Evolutionary conservation across 2,329 filamentous ascomycete genomes (phyloP), one percentile per base, ranked within the genome.

Genomic region (Calycina herbarum): DNA sequence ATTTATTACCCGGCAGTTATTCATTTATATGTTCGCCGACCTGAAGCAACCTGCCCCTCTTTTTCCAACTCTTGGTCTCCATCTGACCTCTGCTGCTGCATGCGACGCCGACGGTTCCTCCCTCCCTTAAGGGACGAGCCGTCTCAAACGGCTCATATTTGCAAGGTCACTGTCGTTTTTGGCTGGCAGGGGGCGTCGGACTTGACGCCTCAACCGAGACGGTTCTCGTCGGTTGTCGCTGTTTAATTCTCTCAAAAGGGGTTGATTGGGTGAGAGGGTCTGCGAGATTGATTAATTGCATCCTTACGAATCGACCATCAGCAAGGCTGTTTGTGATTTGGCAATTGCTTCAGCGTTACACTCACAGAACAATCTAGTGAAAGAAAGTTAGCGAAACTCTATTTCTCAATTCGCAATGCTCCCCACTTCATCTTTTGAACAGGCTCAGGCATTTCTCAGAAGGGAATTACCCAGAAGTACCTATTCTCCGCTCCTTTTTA

Each of bases 321-420:
- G 24, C 4, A 3, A 24, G 48, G 48, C 48, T 51, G 24, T 24
- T 24, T 51, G 48, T 51, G 48, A 51, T 51, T 51, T 51, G 48
- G 48, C 48, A 51, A 51, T 51, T 11, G 48, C n/a, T 51, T 24
- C n/a, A 24, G 48, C 48, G 48, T 51, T 51, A 51, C 48, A 48
- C n/a, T 48, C 42, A 11, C 42, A 15, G 20, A 24, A 48, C 2
- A 15, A 15, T 40, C 38, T 40, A 40, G 2, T 40, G 38, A 15
- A 40, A 40, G 38, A 40, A 17, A 40, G 38, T 40, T 40, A 17
- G 38, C 38, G 45, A 48, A 48, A 48, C n/a, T 48, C 20, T 48
- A 20, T 27, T 51, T 51, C 48, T 24, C 48, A 10, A 24, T 51
- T 51, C n/a, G n/a, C 48, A 7, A 24, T 51, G 27, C n/a, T 24